phyloP scores from a whole-genome alignment of 345 rosid genomes.

The Brassica cretica region DNA sequence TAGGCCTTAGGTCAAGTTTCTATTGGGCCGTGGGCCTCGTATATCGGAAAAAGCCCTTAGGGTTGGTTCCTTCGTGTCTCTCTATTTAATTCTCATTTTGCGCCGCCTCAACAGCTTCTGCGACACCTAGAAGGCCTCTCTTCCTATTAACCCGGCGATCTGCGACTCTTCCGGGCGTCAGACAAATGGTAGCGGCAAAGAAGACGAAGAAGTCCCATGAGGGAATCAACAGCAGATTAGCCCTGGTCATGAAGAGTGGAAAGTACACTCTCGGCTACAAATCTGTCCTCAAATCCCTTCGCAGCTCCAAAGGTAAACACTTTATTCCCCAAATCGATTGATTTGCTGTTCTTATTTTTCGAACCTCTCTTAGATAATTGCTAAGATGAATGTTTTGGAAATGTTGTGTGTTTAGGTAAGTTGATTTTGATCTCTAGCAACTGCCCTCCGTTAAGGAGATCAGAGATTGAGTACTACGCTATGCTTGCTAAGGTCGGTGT shows the following conservation, averaged over 20 bases:
- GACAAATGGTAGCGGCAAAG: constrained; percentile 35
- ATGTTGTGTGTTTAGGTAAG: constrained; percentile 43
- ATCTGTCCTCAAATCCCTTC: constrained; percentile 66
- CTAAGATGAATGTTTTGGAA: background rate
- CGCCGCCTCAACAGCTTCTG: constrained; percentile 9
- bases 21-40: background rate
- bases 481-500: constrained; percentile 44
- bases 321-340: background rate
- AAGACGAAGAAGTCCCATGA: constrained; percentile 80
- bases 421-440: constrained; percentile 60
- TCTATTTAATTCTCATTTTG: constrained; percentile 9
- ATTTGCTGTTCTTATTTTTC: background rate
- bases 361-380: background rate
- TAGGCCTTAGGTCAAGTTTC: background rate
- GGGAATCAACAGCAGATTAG: constrained; percentile 79
- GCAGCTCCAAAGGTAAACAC: constrained; percentile 61
- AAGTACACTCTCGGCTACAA: constrained; percentile 73
- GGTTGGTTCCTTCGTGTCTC: background rate
- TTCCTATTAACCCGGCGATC: constrained; percentile 3
- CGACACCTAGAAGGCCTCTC: background rate
- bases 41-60: background rate
- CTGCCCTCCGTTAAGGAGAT: constrained; percentile 74
- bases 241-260: constrained; percentile 84
- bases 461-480: constrained; percentile 66
- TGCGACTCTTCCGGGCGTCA: constrained; percentile 20